Base-by-base conservation (phyloP, 2,329 filamentous ascomycete species). In the Mycocentrospora acerina region DNA sequence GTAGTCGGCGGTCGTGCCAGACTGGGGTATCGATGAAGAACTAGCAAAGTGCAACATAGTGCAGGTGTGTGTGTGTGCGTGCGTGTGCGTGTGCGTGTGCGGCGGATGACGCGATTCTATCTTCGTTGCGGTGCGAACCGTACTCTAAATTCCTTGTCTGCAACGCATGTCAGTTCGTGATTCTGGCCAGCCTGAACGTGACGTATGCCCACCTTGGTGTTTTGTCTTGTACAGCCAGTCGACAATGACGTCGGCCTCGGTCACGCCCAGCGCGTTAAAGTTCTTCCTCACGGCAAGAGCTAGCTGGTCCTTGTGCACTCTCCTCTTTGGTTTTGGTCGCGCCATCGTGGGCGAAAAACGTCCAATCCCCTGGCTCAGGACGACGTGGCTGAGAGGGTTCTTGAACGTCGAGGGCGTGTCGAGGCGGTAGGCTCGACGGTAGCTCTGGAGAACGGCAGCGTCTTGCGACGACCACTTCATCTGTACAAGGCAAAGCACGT, bases 161-260 rank as follows among this genome's bases (percentile, higher is more conserved):
- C 10, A n/a, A 10, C 4, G 4, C 5, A 10, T 15, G 36, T 59
- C 30, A 57, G 48, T 36, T 24, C 10, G 2, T 10, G 15, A 4
- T 14, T 0, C 5, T 3, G 10, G 10, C 6, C 4, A 17, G 9
- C 18, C 14, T 24, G 11, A 18, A 19, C 22, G 12, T n/a, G 3
- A 13, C 7, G 34, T n/a, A 4, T 19, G 28, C 24, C 61, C 71
- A 69, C 79, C 78, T 45, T 81, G 74, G 49, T 76, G 78, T 59
- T 77, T 75, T 19, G 87, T 77, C 60, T 82, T 86, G 73, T 88
- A 87, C 45, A 90, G 74, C 61, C 89, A 81, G 49, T 87, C 85
- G 40, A 90, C 85, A 40, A 93, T 85, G 50, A 90, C 83, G 55
- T 93, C 88, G 60, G 84, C 89, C 71, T 94, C 88, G 49, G 83